These are phyloP conservation scores for Diaporthe humulicola DNA, from an alignment of 2,329 filamentous ascomycete species.

Conservation along the genomic window DNA sequence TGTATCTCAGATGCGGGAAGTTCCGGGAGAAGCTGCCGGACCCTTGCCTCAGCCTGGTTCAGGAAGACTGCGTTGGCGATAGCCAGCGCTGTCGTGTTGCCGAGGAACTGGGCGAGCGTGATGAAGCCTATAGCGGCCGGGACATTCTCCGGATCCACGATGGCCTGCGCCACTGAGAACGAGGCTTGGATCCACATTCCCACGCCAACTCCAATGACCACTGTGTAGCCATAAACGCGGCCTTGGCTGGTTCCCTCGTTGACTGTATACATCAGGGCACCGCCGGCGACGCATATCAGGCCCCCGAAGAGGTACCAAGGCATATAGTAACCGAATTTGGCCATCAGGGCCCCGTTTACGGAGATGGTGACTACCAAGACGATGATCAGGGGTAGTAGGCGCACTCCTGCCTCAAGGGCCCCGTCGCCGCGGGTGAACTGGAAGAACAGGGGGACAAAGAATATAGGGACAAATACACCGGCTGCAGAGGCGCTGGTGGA, in stretches of 20 bases:
- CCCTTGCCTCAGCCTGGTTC: neutral
- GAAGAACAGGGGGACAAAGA: neutral
- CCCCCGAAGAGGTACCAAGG: neutral
- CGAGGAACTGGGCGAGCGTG: neutral
- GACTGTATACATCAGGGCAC: neutral
- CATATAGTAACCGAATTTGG: neutral
- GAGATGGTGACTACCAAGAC: neutral
- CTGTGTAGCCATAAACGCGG: neutral
- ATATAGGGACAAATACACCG: conserved; percentile 23
- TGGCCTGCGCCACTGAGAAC: neutral
- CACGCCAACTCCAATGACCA: neutral
- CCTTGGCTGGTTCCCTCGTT: neutral
- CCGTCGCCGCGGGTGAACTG: neutral
- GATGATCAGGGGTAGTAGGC: neutral
- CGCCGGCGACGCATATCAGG: neutral
- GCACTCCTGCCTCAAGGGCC: neutral
- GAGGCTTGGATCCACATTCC: neutral
- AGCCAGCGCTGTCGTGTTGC: neutral
- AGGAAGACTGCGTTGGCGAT: neutral
- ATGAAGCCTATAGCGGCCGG: neutral
- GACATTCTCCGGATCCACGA: neutral
- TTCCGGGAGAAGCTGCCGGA: neutral
- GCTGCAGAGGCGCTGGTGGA: neutral
- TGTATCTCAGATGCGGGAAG: neutral
- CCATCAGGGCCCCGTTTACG: neutral